These are phyloP conservation scores for Microstegium vimineum DNA, from an alignment of 176 grass and related monocot species.

Conservation along the genomic window DNA sequence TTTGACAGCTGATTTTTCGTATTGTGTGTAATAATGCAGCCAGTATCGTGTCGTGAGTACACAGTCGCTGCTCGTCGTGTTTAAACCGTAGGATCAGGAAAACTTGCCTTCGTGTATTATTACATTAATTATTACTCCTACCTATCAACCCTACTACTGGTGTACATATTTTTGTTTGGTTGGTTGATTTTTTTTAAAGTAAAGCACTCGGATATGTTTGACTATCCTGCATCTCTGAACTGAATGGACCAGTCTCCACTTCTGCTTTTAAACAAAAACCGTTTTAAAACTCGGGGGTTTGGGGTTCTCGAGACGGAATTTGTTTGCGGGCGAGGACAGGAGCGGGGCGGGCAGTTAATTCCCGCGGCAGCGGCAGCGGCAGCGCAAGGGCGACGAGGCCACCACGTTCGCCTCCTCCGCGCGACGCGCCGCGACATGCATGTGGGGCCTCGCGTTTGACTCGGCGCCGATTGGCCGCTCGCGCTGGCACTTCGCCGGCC, in stretches of 20 bases:
- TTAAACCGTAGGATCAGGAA: neutral
- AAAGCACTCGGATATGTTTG: neutral
- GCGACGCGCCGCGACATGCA: neutral
- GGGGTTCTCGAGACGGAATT: constrained; percentile 35
- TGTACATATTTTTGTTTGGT: neutral
- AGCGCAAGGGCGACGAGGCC: neutral
- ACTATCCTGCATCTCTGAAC: neutral
- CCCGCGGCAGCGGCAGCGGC: constrained; percentile 1
- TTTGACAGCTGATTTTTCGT: neutral
- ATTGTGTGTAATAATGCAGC: neutral
- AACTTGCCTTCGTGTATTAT: neutral
- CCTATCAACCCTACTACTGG: too few relatives aligned
- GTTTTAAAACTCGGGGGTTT: neutral
- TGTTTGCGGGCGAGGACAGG: constrained; percentile 30
- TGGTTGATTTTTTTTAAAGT: neutral
- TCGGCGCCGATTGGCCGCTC: constrained; percentile 36
- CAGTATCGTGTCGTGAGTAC: neutral
- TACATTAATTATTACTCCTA: too few relatives aligned
- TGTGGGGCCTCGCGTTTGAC: constrained; percentile 30
- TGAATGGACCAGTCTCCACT: constrained; percentile 4
- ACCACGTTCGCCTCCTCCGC: neutral
- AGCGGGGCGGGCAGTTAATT: neutral
- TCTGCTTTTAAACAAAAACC: neutral
- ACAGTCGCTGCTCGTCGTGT: neutral
- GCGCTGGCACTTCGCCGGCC: neutral